Percentiles rank a stretch among this genome's conserved stretches.
Evolutionary conservation across 2,329 filamentous ascomycete genomes (phyloP).

Genomic region (Meredithiella fracta): DNA sequence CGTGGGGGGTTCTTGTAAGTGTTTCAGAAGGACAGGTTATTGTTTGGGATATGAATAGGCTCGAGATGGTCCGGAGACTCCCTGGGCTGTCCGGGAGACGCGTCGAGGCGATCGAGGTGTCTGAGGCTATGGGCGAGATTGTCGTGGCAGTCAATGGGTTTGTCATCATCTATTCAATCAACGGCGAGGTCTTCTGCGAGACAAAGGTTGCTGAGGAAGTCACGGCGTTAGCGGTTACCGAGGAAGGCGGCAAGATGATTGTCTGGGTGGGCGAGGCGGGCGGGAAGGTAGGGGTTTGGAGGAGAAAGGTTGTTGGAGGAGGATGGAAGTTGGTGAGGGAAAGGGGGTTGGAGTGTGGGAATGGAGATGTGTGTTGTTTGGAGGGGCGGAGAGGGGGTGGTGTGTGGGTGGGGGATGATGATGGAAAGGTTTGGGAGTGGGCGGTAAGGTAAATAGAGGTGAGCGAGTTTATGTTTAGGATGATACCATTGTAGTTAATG

Average conservation of each 20-base stretch:
- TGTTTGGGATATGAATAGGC: slow-evolving; percentile 85
- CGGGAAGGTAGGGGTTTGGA: slow-evolving; percentile 70
- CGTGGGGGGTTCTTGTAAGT: slow-evolving; percentile 76
- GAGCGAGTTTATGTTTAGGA: neutral
- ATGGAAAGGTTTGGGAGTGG: slow-evolving; percentile 50
- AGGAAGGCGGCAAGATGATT: slow-evolving; percentile 77
- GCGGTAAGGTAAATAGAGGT: slow-evolving; percentile 25
- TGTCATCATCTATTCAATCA: slow-evolving; percentile 69
- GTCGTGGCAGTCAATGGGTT: slow-evolving; percentile 64
- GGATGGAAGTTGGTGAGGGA: slow-evolving; percentile 61
- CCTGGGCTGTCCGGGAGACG: slow-evolving; percentile 33
- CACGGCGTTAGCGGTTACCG: slow-evolving; percentile 63
- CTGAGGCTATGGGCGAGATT: slow-evolving; percentile 81
- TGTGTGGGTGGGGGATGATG: slow-evolving; percentile 88
- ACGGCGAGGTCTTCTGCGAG: slow-evolving; percentile 66
- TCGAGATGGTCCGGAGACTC: slow-evolving; percentile 68
- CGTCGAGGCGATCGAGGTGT: slow-evolving; percentile 65
- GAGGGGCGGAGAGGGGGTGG: slow-evolving; percentile 57
- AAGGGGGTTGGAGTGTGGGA: slow-evolving; percentile 52
- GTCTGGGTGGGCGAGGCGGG: slow-evolving; percentile 77
- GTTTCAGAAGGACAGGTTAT: slow-evolving; percentile 67
- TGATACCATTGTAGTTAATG: neutral
- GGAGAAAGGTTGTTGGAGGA: slow-evolving; percentile 29
- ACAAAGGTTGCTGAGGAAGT: slow-evolving; percentile 59
- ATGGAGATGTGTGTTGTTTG: slow-evolving; percentile 70